These are phyloP conservation scores for Pseudopyrenochaeta lycopersici DNA, from an alignment of 2,329 filamentous ascomycete species.

Conservation along the genomic window DNA sequence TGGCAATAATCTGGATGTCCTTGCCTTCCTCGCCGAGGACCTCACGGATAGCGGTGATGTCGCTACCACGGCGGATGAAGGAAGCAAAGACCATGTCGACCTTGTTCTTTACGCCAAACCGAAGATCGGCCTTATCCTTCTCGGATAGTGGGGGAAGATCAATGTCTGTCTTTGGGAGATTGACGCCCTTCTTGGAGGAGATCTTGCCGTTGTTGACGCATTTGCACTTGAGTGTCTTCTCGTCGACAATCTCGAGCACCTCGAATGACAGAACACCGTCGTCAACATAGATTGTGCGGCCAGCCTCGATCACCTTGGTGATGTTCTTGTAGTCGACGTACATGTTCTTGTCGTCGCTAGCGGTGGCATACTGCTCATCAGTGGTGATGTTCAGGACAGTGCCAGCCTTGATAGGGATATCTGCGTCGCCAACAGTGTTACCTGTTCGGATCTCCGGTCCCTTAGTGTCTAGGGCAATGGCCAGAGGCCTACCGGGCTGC, in stretches of 20 bases:
- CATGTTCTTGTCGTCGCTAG: slow-evolving; percentile 93
- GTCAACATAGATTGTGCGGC: slow-evolving; percentile 96
- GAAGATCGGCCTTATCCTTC: slow-evolving; percentile 95
- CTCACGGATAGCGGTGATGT: slow-evolving; percentile 90
- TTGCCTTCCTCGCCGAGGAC: slow-evolving; percentile 91
- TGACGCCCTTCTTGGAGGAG: slow-evolving; percentile 98
- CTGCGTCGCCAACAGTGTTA: slow-evolving; percentile 74
- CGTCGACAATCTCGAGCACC: slow-evolving; percentile 85
- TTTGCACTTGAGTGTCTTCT: slow-evolving; percentile 85
- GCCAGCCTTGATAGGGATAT: slow-evolving; percentile 84
- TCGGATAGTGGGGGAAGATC: slow-evolving; percentile 96
- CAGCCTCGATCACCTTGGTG: slow-evolving; percentile 92
- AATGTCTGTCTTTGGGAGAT: slow-evolving; percentile 97
- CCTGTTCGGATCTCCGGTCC: slow-evolving; percentile 88
- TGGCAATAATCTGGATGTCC: slow-evolving; percentile 99
- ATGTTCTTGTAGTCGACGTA: slow-evolving; percentile 99
- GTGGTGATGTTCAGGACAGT: slow-evolving; percentile 95
- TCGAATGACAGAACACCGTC: slow-evolving; percentile 98
- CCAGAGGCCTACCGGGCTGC: slow-evolving; percentile 84
- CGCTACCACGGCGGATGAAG: slow-evolving; percentile 93
- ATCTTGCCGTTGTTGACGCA: slow-evolving; percentile 98
- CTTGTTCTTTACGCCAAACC: slow-evolving; percentile 96
- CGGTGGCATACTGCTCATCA: slow-evolving; percentile 87
- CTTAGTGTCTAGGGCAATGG: slow-evolving; percentile 90
- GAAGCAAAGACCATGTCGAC: slow-evolving; percentile 99